Evolutionary conservation across 306 rosid species (phyloP).

Genomic region (Abrus precatorius): DNA sequence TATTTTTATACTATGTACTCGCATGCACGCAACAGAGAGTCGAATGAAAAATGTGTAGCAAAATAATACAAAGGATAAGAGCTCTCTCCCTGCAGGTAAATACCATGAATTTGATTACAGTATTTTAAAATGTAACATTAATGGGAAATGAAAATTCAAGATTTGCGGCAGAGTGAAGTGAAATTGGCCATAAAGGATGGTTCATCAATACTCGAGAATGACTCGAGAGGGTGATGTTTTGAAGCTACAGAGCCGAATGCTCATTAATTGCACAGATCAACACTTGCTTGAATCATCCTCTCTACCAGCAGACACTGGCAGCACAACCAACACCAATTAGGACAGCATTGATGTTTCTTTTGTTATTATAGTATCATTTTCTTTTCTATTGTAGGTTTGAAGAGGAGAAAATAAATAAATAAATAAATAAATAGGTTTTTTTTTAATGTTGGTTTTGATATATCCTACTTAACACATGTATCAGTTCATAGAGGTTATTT

Average conservation of each 20-base stretch:
- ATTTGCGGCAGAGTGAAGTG: constrained; percentile 44
- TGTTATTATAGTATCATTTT: background rate
- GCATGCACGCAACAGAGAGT: too few relatives aligned
- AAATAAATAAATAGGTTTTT: too few relatives aligned
- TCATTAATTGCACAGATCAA: constrained; percentile 40
- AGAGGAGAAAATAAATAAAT: background rate
- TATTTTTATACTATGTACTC: too few relatives aligned
- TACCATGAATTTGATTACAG: background rate
- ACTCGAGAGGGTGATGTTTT: constrained; percentile 40
- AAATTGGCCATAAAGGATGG: constrained; percentile 4
- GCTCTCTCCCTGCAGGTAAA: background rate
- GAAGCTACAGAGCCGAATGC: constrained; percentile 34
- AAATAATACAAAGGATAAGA: background rate
- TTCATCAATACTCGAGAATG: constrained; percentile 37
- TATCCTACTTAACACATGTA: too few relatives aligned
- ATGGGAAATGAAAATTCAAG: background rate
- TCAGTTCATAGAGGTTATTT: too few relatives aligned
- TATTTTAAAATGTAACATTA: background rate
- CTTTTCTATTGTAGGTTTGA: background rate
- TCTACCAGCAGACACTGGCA: constrained; percentile 53
- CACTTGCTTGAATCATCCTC: constrained; percentile 46
- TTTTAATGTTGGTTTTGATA: too few relatives aligned
- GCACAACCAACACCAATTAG: constrained; percentile 48
- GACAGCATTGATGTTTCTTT: constrained; percentile 39
- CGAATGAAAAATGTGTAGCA: background rate